Percentiles rank a stretch among this genome's conserved stretches.
Conservation (phyloP, 768 basidiomycete genomes). For the Galerina sulciceps region DNA sequence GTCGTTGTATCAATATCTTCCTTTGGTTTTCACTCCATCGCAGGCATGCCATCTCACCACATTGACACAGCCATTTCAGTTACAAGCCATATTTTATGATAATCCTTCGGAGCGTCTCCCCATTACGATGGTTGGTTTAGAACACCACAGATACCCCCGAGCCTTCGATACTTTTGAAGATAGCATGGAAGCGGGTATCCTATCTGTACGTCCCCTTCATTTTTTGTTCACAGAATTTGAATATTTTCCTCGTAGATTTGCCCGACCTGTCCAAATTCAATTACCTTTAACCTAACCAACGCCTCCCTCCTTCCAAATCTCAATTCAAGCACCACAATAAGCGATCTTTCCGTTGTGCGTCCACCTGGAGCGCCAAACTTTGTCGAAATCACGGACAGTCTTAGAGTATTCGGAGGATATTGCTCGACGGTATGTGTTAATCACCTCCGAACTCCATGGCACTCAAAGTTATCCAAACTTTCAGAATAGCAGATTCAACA, state of each 20-base stretch:
- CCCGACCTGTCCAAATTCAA: not conserved
- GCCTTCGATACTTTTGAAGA: not conserved
- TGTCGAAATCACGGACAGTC: not conserved
- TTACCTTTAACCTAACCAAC: not conserved
- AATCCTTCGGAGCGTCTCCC: not conserved
- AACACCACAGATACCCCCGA: not conserved
- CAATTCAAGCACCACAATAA: not conserved
- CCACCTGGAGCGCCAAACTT: not conserved
- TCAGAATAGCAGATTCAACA: not conserved
- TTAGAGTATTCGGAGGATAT: not conserved
- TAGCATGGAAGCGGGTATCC: not conserved
- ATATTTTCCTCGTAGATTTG: not conserved
- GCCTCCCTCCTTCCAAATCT: not conserved
- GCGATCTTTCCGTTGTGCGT: not conserved
- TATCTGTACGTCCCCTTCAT: not conserved
- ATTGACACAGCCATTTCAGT: not conserved
- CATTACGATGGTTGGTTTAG: not conserved
- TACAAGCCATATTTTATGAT: not conserved
- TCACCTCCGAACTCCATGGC: not conserved
- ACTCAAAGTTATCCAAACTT: not conserved
- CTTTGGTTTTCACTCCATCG: not conserved
- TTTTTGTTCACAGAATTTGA: not conserved
- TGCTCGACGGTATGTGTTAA: not conserved
- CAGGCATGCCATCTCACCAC: not conserved
- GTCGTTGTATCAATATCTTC: constrained; percentile 3